Evolutionary conservation across 164 flowering plant species (phyloP), one percentile per base, ranked within the genome.

Genomic region (Saururus chinensis): DNA sequence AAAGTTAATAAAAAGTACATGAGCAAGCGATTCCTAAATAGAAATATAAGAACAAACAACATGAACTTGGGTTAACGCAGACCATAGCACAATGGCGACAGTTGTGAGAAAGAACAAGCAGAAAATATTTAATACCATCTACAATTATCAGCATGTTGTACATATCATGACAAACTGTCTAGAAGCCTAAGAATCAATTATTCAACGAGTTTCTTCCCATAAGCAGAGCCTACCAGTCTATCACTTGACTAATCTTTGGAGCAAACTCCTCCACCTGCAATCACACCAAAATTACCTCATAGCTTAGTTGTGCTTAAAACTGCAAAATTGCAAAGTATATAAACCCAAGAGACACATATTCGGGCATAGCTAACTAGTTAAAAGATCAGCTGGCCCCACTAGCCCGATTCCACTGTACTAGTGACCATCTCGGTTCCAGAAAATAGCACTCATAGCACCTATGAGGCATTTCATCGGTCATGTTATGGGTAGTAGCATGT

Each of bases 241-340:
- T 68, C 9, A 92, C 90, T 80, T 86, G 88, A 25, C 71, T 76
- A 62, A 92, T 89, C 76, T 83, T 89, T 22, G 98, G 96, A 59
- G 79, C 84, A 65, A 89, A 84, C 66, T 89, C 90, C 71, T 92
- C 89, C 65, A 80, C 82, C 98, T 92, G 74, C 51, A 62, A 23
- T 57, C 35, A 61, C 4, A 64, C n/a, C 7, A 55, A 55, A 51
- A 10, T 23, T 16, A n/a, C 11, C 1, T 17, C 61, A 69, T 8
- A 41, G 56, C 56, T 14, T 35, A 56, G 30, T 24, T 25, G n/a
- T 19, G 12, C 23, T 56, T 19, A 23, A 26, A 56, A 56, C 2
- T 30, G 23, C 30, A 22, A 23, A 57, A 6, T 54, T 16, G 25
- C 13, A 24, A 9, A 30, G 53, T 19, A 51, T 51, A 9, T 20